Conservation (phyloP, 495 filamentous ascomycete genomes). For the Pseudoneurospora amorphoporcata region DNA sequence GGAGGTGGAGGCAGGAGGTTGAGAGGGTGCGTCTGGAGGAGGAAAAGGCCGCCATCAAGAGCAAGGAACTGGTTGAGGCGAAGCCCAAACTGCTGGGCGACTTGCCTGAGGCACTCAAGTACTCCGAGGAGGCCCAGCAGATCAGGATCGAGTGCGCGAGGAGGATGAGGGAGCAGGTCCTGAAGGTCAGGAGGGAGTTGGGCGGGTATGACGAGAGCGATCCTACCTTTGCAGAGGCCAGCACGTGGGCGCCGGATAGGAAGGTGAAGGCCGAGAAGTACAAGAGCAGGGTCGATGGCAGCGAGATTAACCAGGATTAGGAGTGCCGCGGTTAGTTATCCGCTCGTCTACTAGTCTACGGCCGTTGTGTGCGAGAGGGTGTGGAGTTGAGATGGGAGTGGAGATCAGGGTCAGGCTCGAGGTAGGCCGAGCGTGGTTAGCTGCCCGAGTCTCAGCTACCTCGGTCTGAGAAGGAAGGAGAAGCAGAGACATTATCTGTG, state of each 20-base stretch:
- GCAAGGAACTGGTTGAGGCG: neutral
- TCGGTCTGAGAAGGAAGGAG: neutral
- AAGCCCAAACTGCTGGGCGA: neutral
- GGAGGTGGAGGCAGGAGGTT: conserved; percentile 56
- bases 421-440: neutral
- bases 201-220: conserved; percentile 70
- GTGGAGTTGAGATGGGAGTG: neutral
- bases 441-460: neutral
- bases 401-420: neutral
- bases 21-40: conserved; percentile 2
- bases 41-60: neutral
- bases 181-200: conserved; percentile 58
- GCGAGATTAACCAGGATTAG: conserved; percentile 32
- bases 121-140: conserved; percentile 60
- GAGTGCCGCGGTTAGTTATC: neutral
- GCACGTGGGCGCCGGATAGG: conserved; percentile 34
- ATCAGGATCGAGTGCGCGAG: conserved; percentile 75
- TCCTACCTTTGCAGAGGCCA: conserved; percentile 32
- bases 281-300: conserved; percentile 38
- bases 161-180: conserved; percentile 65
- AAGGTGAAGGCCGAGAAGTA: conserved; percentile 27
- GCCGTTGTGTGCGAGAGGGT: neutral
- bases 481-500: neutral
- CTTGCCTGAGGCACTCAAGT: conserved; percentile 38
- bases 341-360: neutral